Conservation (phyloP, 73 alveolate genomes). For the Stentor roeselii region DNA sequence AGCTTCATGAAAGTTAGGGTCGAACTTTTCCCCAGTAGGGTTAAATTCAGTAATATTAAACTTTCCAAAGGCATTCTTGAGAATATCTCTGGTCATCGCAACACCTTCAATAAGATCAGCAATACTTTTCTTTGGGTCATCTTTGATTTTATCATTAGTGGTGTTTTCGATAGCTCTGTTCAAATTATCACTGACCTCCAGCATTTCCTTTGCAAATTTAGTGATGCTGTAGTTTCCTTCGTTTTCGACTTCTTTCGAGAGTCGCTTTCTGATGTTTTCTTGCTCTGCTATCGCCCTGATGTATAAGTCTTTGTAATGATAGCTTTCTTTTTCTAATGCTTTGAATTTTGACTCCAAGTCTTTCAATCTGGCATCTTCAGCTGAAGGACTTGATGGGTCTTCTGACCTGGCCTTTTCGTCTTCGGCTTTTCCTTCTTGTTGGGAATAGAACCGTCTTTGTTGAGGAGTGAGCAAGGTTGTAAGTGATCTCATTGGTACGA, state of each 20-base stretch:
- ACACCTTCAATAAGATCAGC: constrained; percentile 41
- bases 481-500: too few relatives aligned
- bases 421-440: too few relatives aligned
- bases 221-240: constrained; percentile 67
- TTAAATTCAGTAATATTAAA: constrained; percentile 62
- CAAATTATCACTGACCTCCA: constrained; percentile 78
- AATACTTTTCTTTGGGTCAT: constrained; percentile 33
- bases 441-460: too few relatives aligned
- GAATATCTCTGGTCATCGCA: constrained; percentile 60
- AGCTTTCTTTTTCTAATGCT: constrained; percentile 31
- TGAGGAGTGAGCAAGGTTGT: too few relatives aligned
- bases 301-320: constrained; percentile 29
- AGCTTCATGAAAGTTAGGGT: constrained; percentile 85
- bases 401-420: too few relatives aligned
- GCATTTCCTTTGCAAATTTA: constrained; percentile 82
- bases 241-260: constrained; percentile 55
- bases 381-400: too few relatives aligned
- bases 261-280: constrained; percentile 62
- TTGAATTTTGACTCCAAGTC: constrained; percentile 31
- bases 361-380: too few relatives aligned
- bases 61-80: constrained; percentile 57
- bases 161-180: constrained; percentile 58
- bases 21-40: constrained; percentile 74
- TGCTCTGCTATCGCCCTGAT: constrained; percentile 55
- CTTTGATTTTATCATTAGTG: too few relatives aligned